These are phyloP conservation scores for Maudiozyma bulderi DNA, from an alignment of 805 yeast species.

Conservation along the genomic window DNA sequence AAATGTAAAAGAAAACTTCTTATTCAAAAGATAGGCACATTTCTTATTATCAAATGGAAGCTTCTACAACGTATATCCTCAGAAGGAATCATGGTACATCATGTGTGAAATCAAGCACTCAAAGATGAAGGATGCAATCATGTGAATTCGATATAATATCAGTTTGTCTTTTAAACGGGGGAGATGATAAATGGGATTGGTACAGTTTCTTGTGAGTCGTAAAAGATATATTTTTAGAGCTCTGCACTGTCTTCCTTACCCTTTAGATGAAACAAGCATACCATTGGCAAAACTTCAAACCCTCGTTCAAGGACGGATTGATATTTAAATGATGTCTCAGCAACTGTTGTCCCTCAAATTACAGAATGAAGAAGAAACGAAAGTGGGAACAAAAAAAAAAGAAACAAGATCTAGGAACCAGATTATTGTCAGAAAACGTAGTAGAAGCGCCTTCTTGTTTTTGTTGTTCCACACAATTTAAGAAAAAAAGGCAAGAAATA, in stretches of 20 bases:
- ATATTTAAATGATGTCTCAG: neutral
- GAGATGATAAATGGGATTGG: neutral
- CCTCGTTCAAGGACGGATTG: neutral
- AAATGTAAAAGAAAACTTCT: neutral
- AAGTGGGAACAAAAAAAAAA: neutral
- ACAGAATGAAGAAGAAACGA: neutral
- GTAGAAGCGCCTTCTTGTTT: too few species aligned
- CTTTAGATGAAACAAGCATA: neutral
- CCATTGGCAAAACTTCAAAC: neutral
- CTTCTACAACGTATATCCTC: neutral
- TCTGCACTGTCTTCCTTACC: too few species aligned
- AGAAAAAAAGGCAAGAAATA: too few species aligned
- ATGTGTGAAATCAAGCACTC: neutral
- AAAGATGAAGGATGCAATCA: too few species aligned
- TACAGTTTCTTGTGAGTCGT: too few species aligned
- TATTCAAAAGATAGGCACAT: neutral
- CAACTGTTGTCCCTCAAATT: too few species aligned
- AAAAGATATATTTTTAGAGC: too few species aligned
- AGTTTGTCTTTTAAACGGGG: neutral
- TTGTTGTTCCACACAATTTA: too few species aligned
- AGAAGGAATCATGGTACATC: neutral
- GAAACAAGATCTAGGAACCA: neutral
- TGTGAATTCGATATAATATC: neutral
- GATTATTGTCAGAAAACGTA: neutral
- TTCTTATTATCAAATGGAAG: neutral